Percentiles rank a stretch among this genome's conserved stretches.
These are phyloP conservation scores for Daedalea quercina DNA, from an alignment of 768 basidiomycete species.

Conservation along the genomic window DNA sequence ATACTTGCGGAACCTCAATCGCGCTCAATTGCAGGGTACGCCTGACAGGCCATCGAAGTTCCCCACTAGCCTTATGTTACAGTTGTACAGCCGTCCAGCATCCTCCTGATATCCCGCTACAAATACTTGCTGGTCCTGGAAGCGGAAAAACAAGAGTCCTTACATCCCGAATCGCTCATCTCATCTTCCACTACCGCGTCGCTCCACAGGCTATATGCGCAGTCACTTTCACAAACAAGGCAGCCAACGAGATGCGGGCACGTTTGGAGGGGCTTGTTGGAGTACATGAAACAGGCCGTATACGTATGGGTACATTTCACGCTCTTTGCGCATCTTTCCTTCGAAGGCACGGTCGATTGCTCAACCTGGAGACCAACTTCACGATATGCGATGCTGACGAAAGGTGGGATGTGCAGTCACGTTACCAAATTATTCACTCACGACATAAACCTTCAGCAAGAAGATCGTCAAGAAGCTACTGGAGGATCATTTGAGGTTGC, in stretches of 20 bases:
- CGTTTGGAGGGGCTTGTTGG: constrained; percentile 67
- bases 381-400: constrained; percentile 79
- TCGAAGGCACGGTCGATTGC: constrained; percentile 50
- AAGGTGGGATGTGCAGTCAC: constrained; percentile 41
- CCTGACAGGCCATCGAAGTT: no score
- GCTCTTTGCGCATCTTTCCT: constrained; percentile 69
- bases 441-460: constrained; percentile 55
- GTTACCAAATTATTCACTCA: neutral
- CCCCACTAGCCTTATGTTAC: neutral
- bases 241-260: constrained; percentile 79
- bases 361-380: constrained; percentile 66
- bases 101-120: constrained; percentile 54
- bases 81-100: constrained; percentile 57
- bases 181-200: constrained; percentile 47
- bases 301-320: constrained; percentile 77
- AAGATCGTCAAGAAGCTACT: constrained; percentile 55
- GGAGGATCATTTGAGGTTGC: constrained; percentile 44
- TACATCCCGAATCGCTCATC: constrained; percentile 60
- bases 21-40: constrained; percentile 34
- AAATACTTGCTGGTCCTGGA: constrained; percentile 80
- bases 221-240: constrained; percentile 88
- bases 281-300: constrained; percentile 39
- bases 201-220: constrained; percentile 60
- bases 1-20: constrained; percentile 10
- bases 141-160: constrained; percentile 72